phyloP scores from a whole-genome alignment of 352 stramenopile genomes.

The Vaucheria bursata region DNA sequence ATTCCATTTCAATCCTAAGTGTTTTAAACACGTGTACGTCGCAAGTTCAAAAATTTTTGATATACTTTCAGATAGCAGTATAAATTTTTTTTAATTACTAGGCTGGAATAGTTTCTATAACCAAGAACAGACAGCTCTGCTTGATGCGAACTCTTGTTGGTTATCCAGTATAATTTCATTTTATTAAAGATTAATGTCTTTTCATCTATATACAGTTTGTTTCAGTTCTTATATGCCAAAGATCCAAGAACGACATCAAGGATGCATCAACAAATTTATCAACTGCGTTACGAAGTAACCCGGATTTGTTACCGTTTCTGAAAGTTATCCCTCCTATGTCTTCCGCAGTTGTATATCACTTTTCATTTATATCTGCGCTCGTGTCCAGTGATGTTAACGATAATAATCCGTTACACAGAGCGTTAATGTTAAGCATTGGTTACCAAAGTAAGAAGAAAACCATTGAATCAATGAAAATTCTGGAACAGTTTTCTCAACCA shows the following conservation, averaged over 20 bases:
- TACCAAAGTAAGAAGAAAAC: not conserved
- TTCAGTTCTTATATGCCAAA: not conserved
- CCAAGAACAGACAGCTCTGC: no score
- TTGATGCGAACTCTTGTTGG: no score
- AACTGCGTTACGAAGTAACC: no score
- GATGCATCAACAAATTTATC: not conserved
- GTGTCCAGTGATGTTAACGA: not conserved
- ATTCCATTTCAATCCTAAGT: no score
- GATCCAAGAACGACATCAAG: not conserved
- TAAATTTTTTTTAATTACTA: no score
- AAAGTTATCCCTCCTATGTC: not conserved
- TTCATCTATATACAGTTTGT: not conserved
- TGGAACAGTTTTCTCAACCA: constrained; percentile 27
- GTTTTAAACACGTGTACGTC: no score
- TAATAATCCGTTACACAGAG: not conserved
- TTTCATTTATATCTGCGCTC: not conserved
- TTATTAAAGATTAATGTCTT: no score
- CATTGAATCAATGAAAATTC: not conserved
- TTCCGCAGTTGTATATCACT: not conserved
- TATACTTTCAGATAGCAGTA: no score
- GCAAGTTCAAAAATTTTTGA: no score
- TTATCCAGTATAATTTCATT: no score
- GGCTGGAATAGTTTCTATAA: no score
- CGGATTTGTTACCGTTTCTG: not conserved
- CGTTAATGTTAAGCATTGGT: not conserved